phyloP scores from a whole-genome alignment of 257 asterid species.

The Rauvolfia tetraphylla region DNA sequence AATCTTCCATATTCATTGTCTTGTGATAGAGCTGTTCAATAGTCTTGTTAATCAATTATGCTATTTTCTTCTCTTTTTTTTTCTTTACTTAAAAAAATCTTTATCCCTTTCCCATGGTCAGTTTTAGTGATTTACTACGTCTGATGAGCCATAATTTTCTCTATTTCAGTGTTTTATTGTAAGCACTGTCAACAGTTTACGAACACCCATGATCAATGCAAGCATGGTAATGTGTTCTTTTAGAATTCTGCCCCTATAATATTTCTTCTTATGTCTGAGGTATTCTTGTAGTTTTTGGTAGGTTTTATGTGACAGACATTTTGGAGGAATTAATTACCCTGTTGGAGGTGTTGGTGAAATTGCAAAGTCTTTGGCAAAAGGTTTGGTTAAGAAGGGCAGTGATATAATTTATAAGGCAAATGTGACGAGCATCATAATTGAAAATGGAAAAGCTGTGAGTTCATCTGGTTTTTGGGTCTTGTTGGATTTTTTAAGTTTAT shows the following conservation, averaged over 20 bases:
- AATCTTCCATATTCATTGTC: not conserved
- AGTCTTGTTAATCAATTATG: not conserved
- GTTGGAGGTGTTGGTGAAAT: constrained; percentile 98
- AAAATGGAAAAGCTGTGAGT: constrained; percentile 85
- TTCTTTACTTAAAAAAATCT: not conserved
- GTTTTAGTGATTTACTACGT: constrained; percentile 6
- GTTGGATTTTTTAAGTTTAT: constrained; percentile 3
- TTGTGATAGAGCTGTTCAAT: not conserved
- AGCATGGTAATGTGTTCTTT: constrained; percentile 68
- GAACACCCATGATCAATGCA: constrained; percentile 98
- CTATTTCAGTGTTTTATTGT: constrained; percentile 88
- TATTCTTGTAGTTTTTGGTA: constrained; percentile 20
- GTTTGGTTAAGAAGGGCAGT: constrained; percentile 69
- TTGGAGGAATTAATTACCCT: constrained; percentile 97
- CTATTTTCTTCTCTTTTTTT: not conserved
- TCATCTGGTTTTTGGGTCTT: constrained; percentile 13
- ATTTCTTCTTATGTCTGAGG: constrained; percentile 12
- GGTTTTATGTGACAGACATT: constrained; percentile 99
- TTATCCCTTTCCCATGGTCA: not conserved
- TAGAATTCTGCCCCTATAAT: constrained; percentile 8
- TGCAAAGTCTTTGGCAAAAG: constrained; percentile 82
- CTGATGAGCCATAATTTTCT: constrained; percentile 11
- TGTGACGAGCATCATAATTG: constrained; percentile 60
- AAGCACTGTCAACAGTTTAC: constrained; percentile 85
- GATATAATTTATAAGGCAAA: constrained; percentile 81